These are phyloP conservation scores for Chaetomium tenue DNA, from an alignment of 495 filamentous ascomycete genomes.

Conservation along the genomic window DNA sequence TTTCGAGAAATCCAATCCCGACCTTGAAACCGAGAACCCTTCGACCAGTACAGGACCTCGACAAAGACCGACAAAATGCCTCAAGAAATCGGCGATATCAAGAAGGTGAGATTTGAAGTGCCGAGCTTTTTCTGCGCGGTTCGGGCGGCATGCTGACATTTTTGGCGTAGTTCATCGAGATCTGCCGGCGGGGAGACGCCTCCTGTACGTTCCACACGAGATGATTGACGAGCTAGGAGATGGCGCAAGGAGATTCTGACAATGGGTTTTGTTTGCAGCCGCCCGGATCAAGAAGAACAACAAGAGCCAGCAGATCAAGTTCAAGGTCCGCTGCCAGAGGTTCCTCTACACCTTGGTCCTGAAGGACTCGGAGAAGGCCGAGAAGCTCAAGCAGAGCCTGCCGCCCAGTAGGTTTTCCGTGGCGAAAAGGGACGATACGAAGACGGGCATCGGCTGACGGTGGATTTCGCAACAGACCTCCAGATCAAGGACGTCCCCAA, in stretches of 20 bases:
- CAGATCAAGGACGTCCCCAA: slow-evolving; percentile 50
- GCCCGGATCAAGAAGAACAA: slow-evolving; percentile 97
- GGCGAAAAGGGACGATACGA: background rate
- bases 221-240: slow-evolving; percentile 16
- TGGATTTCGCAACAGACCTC: slow-evolving; percentile 36
- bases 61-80: slow-evolving; percentile 70
- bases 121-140: background rate
- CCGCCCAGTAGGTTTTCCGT: slow-evolving; percentile 72
- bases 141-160: slow-evolving; percentile 34
- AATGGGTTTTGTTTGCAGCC: slow-evolving; percentile 53
- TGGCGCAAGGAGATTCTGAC: slow-evolving; percentile 38
- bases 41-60: slow-evolving; percentile 32
- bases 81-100: slow-evolving; percentile 97
- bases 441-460: slow-evolving; percentile 18
- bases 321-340: slow-evolving; percentile 98
- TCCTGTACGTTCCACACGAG: slow-evolving; percentile 65
- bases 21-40: slow-evolving; percentile 32
- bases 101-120: slow-evolving; percentile 53
- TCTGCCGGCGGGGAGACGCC: slow-evolving; percentile 97
- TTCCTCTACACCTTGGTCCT: slow-evolving; percentile 96
- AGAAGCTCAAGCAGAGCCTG: slow-evolving; percentile 99
- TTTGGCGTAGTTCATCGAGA: slow-evolving; percentile 88
- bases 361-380: slow-evolving; percentile 97
- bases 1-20: slow-evolving; percentile 37
- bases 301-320: slow-evolving; percentile 87